Evolutionary conservation across 495 filamentous ascomycete genomes (phyloP).

Genomic region (Aspergillus nanangensis): DNA sequence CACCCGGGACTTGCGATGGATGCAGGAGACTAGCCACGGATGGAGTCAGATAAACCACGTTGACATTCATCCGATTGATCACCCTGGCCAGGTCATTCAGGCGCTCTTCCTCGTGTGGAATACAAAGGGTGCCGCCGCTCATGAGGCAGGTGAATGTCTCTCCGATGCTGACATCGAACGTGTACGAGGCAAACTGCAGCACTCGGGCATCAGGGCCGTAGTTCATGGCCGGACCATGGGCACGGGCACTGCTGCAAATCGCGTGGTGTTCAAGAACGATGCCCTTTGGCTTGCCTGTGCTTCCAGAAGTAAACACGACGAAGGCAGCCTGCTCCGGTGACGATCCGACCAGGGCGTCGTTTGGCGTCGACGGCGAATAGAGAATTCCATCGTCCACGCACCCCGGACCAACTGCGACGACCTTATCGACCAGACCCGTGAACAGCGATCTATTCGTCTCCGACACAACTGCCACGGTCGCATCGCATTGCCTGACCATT

Average conservation of each 20-base stretch:
- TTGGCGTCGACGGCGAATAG: not conserved
- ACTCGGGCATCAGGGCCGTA: not conserved
- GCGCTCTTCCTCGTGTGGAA: slow-evolving; percentile 37
- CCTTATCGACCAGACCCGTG: no score
- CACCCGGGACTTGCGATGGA: no score
- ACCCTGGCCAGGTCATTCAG: slow-evolving; percentile 19
- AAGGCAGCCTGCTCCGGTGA: not conserved
- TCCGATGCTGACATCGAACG: not conserved
- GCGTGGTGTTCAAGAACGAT: not conserved
- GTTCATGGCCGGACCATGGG: not conserved
- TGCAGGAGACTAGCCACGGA: slow-evolving; percentile 6
- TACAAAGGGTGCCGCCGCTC: slow-evolving; percentile 46
- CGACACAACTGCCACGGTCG: no score
- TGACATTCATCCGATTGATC: slow-evolving; percentile 24
- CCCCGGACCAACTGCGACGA: no score
- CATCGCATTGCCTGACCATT: slow-evolving; percentile 28
- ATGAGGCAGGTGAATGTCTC: slow-evolving; percentile 4
- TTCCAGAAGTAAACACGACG: not conserved
- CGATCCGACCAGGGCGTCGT: not conserved
- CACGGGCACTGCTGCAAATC: not conserved
- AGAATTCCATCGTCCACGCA: slow-evolving; percentile 4
- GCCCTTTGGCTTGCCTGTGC: not conserved
- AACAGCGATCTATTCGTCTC: no score
- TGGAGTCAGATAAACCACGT: slow-evolving; percentile 25
- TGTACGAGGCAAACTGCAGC: not conserved